A percentile compares a stretch with the other conserved stretches of the same genome.
phyloP scores from a whole-genome alignment of 148 eudicot genomes.

The Camellia japonica region DNA sequence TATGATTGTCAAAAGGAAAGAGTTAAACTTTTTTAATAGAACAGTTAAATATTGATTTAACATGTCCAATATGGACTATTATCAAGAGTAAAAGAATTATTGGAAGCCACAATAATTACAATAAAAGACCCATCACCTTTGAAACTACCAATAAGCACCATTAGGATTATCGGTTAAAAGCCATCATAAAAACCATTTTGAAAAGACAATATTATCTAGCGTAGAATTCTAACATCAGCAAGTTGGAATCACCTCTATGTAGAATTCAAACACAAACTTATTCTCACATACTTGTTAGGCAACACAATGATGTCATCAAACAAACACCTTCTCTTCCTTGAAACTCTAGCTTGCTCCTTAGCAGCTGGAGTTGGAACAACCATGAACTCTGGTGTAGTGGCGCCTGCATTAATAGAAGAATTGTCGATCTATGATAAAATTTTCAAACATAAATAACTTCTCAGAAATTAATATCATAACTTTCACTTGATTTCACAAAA shows the following conservation, averaged over 20 bases:
- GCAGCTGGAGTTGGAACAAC: constrained; percentile 67
- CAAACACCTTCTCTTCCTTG: constrained; percentile 55
- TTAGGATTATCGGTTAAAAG: not conserved
- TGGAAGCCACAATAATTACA: not conserved
- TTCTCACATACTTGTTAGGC: constrained; percentile 53
- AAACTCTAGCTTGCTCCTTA: constrained; percentile 41
- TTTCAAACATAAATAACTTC: not conserved
- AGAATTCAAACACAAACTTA: not conserved
- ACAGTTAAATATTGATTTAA: not conserved
- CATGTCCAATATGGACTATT: not conserved
- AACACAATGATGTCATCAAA: constrained; percentile 42
- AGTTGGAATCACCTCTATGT: not conserved
- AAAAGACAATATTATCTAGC: not conserved
- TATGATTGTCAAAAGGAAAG: not conserved
- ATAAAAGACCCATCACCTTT: not conserved
- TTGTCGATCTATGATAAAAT: not conserved
- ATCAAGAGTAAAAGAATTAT: not conserved
- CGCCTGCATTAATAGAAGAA: constrained; percentile 38
- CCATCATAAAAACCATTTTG: not conserved
- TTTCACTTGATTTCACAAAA: constrained; percentile 4
- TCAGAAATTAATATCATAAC: not conserved
- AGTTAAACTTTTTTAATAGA: not conserved
- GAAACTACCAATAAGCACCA: not conserved
- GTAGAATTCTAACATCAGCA: not conserved
- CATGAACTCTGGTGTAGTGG: constrained; percentile 34